phyloP scores from a whole-genome alignment of 805 yeast genomes.

The Lachancea lanzarotensis region DNA sequence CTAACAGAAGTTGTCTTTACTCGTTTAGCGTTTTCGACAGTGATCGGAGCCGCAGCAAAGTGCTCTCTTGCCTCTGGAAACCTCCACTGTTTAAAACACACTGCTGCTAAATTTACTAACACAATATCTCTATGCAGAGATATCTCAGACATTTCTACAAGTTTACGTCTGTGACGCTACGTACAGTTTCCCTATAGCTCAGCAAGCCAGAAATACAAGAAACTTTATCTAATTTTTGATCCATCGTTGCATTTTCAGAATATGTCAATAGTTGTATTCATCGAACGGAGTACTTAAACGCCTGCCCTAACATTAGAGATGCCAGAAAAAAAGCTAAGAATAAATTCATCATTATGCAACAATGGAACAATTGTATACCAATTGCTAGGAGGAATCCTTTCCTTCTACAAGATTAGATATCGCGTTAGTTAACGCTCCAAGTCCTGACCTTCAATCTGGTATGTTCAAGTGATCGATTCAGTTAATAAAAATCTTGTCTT shows the following conservation, averaged over 20 bases:
- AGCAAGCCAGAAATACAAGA: not conserved
- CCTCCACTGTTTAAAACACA: too few relatives aligned
- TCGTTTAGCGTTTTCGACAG: too few relatives aligned
- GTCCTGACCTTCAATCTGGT: too few relatives aligned
- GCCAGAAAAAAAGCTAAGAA: conserved; percentile 66
- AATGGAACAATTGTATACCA: not conserved
- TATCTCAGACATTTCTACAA: too few relatives aligned
- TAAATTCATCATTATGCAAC: conserved; percentile 24
- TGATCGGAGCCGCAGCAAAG: too few relatives aligned
- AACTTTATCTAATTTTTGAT: too few relatives aligned
- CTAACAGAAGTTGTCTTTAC: too few relatives aligned
- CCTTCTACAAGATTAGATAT: not conserved
- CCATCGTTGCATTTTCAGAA: conserved; percentile 7
- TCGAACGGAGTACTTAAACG: conserved; percentile 51
- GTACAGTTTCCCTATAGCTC: not conserved
- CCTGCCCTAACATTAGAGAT: conserved; percentile 83
- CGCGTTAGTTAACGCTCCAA: not conserved
- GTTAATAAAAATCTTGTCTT: not conserved
- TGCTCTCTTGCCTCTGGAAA: too few relatives aligned
- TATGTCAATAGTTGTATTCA: conserved; percentile 68
- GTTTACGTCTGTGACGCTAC: too few relatives aligned
- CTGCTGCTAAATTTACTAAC: too few relatives aligned
- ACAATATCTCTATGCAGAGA: too few relatives aligned
- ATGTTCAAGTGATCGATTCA: too few relatives aligned
- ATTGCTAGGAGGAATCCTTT: conserved; percentile 5